Percentiles rank a stretch among this genome's conserved stretches.
These are phyloP conservation scores for Mycena galericulata DNA, from an alignment of 768 basidiomycete species.

Conservation along the genomic window DNA sequence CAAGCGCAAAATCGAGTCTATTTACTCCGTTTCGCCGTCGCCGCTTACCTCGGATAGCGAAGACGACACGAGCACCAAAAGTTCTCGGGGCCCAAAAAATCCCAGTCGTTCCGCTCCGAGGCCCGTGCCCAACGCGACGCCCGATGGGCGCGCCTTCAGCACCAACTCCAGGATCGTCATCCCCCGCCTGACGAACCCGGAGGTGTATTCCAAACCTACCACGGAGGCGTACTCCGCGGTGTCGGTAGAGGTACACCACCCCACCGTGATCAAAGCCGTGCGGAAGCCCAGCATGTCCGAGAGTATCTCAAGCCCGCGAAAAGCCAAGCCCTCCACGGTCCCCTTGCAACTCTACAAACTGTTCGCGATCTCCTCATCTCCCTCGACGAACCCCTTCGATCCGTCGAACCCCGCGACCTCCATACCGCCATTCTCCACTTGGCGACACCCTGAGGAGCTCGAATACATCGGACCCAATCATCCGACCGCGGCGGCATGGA, in stretches of 20 bases:
- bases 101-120: not conserved
- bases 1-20: slow-evolving; percentile 35
- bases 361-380: slow-evolving; percentile 31
- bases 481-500: slow-evolving; percentile 19
- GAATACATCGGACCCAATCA: slow-evolving; percentile 28
- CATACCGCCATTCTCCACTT: slow-evolving; percentile 29
- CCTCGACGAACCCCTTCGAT: slow-evolving; percentile 29
- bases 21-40: slow-evolving; percentile 31
- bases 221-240: slow-evolving; percentile 8
- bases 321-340: not conserved
- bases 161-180: slow-evolving; percentile 32
- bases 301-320: slow-evolving; percentile 20
- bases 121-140: slow-evolving; percentile 12
- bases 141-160: slow-evolving; percentile 29
- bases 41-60: slow-evolving; percentile 32
- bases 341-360: slow-evolving; percentile 29
- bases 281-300: slow-evolving; percentile 25
- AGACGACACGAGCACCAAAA: slow-evolving; percentile 22
- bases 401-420: slow-evolving; percentile 2
- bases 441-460: slow-evolving; percentile 28
- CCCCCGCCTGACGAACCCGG: slow-evolving; percentile 27
- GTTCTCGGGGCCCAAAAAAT: slow-evolving; percentile 17
- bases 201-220: slow-evolving; percentile 22
- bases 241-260: not conserved
- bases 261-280: not conserved